phyloP scores from a whole-genome alignment of 768 basidiomycete genomes.

The Leccinum aurantiacum region DNA sequence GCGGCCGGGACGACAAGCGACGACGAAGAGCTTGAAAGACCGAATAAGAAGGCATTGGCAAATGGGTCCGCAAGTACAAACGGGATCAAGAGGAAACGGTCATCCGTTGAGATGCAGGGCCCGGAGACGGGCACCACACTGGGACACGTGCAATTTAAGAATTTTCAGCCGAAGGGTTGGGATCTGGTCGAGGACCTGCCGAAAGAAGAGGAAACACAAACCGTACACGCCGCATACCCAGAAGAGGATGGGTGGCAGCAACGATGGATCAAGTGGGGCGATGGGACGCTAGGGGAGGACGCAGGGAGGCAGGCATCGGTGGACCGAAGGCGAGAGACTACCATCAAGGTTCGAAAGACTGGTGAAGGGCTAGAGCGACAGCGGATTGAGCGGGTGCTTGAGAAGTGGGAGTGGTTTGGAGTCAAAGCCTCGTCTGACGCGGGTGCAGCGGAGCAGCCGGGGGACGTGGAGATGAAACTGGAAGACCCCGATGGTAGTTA shows the following conservation, averaged over 20 bases:
- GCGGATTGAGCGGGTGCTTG: constrained; percentile 63
- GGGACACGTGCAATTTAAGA: constrained; percentile 45
- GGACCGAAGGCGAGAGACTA: constrained; percentile 45
- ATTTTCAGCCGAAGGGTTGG: constrained; percentile 72
- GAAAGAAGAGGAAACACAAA: constrained; percentile 41
- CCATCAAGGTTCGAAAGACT: constrained; percentile 59
- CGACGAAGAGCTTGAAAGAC: constrained; percentile 49
- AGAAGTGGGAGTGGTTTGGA: constrained; percentile 62
- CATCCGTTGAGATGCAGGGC: constrained; percentile 20
- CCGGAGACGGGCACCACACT: constrained; percentile 12
- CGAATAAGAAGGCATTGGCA: constrained; percentile 26
- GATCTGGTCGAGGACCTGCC: constrained; percentile 48
- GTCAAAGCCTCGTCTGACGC: constrained; percentile 1
- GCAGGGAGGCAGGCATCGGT: constrained; percentile 39
- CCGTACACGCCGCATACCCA: constrained; percentile 41
- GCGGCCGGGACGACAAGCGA: constrained; percentile 65
- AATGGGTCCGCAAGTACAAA: constrained; percentile 28
- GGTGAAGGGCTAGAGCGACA: constrained; percentile 65
- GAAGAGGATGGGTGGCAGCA: constrained; percentile 45
- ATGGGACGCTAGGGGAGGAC: constrained; percentile 29
- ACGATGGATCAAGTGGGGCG: constrained; percentile 41
- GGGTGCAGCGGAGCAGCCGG: constrained; percentile 2
- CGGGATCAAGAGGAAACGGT: constrained; percentile 42
- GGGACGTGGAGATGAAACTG: constrained; percentile 34
- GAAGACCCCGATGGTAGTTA: constrained; percentile 14